Evolutionary conservation across 2,329 filamentous ascomycete genomes (phyloP).

Genomic region (Thermothelomyces thermophilus): DNA sequence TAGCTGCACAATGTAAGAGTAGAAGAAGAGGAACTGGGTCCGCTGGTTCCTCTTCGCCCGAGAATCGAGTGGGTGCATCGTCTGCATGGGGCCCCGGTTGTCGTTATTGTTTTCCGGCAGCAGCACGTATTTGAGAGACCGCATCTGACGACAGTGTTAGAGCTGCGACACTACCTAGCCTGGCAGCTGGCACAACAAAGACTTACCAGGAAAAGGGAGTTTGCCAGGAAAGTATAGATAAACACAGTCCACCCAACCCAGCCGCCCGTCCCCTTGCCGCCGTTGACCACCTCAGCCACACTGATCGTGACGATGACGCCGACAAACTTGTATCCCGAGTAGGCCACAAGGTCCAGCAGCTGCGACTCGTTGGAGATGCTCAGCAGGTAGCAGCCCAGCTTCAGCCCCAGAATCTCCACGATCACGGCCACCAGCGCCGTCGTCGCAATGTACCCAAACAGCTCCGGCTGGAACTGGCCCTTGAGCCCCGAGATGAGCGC

Average conservation of each 20-base stretch:
- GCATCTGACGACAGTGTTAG: conserved; percentile 56
- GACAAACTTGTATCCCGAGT: conserved; percentile 98
- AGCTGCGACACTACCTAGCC: conserved; percentile 2
- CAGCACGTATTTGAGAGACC: conserved; percentile 91
- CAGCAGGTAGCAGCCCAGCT: conserved; percentile 87
- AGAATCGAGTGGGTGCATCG: conserved; percentile 55
- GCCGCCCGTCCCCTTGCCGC: conserved; percentile 73
- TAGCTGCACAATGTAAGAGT: conserved; percentile 90
- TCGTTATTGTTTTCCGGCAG: conserved; percentile 73
- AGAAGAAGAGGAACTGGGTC: conserved; percentile 88
- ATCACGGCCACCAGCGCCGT: conserved; percentile 76
- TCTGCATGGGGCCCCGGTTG: conserved; percentile 51
- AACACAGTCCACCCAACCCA: conserved; percentile 89
- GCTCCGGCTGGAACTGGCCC: conserved; percentile 87
- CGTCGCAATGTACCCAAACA: conserved; percentile 83
- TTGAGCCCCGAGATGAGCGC: conserved; percentile 84
- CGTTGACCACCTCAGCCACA: conserved; percentile 69
- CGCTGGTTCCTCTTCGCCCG: conserved; percentile 79
- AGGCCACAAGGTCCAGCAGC: conserved; percentile 87
- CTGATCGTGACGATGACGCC: conserved; percentile 87
- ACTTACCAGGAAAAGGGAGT: conserved; percentile 87
- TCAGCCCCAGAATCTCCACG: conserved; percentile 83
- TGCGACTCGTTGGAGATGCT: conserved; percentile 93
- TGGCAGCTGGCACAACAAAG: neutral
- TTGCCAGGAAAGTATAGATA: conserved; percentile 84